phyloP scores from a whole-genome alignment of 352 stramenopile genomes.

The Globisporangium lucens region DNA sequence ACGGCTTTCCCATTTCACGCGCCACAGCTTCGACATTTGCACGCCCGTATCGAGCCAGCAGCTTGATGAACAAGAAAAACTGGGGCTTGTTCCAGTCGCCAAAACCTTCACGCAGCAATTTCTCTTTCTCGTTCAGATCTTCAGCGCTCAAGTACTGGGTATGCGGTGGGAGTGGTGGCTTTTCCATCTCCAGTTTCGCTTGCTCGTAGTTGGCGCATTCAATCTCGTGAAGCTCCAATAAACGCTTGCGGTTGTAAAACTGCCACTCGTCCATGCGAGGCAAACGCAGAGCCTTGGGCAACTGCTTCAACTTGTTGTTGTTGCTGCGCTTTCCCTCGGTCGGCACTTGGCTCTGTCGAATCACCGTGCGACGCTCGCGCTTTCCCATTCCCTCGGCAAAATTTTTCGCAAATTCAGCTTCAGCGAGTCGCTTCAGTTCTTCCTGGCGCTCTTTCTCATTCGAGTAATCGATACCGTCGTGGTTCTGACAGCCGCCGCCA shows the following conservation, averaged over 20 bases:
- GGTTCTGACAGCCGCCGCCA: slow-evolving; percentile 92
- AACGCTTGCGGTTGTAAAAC: slow-evolving; percentile 80
- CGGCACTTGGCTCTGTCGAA: slow-evolving; percentile 53
- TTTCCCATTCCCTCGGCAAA: slow-evolving; percentile 84
- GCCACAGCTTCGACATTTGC: slow-evolving; percentile 73
- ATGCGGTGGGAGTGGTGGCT: slow-evolving; percentile 66
- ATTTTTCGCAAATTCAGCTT: slow-evolving; percentile 76
- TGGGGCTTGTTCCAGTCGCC: slow-evolving; percentile 87
- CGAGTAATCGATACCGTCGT: slow-evolving; percentile 96
- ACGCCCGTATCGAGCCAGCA: slow-evolving; percentile 76
- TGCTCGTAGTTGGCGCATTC: slow-evolving; percentile 78
- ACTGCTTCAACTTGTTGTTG: slow-evolving; percentile 63
- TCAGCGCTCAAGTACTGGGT: slow-evolving; percentile 82
- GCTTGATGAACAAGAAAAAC: slow-evolving; percentile 85
- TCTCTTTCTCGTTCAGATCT: slow-evolving; percentile 90
- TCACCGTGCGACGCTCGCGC: slow-evolving; percentile 74
- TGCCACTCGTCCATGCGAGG: slow-evolving; percentile 88
- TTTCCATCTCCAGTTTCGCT: slow-evolving; percentile 74
- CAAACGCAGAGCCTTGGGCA: slow-evolving; percentile 76
- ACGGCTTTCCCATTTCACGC: slow-evolving; percentile 78
- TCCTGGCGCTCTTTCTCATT: slow-evolving; percentile 88
- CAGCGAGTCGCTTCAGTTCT: slow-evolving; percentile 79
- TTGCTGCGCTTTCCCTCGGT: slow-evolving; percentile 46
- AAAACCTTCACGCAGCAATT: slow-evolving; percentile 85
- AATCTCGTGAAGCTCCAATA: slow-evolving; percentile 82